Conservation (phyloP, 306 rosid species). For the Pterocarpus macrocarpus region DNA sequence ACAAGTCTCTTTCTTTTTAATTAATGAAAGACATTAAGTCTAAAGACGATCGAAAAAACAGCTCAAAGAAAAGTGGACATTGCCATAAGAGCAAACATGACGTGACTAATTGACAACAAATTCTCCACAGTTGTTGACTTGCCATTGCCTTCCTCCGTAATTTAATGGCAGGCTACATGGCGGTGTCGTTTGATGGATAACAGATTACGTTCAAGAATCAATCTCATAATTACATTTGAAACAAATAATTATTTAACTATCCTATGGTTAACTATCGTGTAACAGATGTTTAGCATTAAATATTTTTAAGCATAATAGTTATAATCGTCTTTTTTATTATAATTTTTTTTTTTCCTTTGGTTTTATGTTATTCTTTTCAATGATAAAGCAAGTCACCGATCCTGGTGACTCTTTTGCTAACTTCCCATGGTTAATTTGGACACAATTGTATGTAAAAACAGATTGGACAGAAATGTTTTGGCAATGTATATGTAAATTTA, state of each 20-base stretch:
- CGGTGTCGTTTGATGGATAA: conserved; percentile 5
- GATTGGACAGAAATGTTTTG: too few relatives aligned
- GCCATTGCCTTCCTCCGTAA: conserved; percentile 27
- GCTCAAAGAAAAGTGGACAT: conserved; percentile 31
- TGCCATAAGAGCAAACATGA: conserved; percentile 4
- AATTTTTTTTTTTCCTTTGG: too few relatives aligned
- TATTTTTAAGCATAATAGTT: neutral
- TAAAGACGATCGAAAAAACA: conserved; percentile 19
- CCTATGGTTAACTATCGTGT: neutral
- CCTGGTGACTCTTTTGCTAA: too few relatives aligned
- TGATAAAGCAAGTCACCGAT: too few relatives aligned
- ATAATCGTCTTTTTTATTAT: neutral
- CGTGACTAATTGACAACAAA: conserved; percentile 19
- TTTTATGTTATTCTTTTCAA: too few relatives aligned
- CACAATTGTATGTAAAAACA: too few relatives aligned
- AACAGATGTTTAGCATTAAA: neutral
- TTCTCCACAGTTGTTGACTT: conserved; percentile 32
- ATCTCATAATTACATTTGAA: conserved; percentile 3
- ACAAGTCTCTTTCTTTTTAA: neutral
- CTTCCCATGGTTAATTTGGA: too few relatives aligned
- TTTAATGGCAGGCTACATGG: conserved; percentile 13
- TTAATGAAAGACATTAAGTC: neutral
- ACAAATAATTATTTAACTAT: neutral
- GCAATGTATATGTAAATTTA: too few relatives aligned
- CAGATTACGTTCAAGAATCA: conserved; percentile 6